These are phyloP conservation scores for Rhytidiadelphus loreus DNA, from an alignment of 225 moss, liverwort and hornwort species.

Conservation along the genomic window DNA sequence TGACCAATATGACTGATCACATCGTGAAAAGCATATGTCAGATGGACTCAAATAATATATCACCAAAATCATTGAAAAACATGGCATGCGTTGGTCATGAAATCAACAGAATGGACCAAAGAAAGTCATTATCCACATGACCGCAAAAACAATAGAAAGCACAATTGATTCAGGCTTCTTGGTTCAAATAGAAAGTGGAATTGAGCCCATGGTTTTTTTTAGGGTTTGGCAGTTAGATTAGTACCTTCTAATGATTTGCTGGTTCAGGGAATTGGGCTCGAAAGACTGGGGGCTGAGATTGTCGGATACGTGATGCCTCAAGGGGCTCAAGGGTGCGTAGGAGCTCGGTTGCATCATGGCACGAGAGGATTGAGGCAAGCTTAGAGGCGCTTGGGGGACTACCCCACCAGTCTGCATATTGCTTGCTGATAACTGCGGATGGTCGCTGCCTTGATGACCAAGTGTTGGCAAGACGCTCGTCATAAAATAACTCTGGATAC, in stretches of 20 bases:
- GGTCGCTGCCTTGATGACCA: not conserved
- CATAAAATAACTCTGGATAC: not conserved
- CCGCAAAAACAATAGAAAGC: not conserved
- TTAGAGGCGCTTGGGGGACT: not conserved
- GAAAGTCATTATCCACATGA: not conserved
- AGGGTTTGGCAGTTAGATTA: not conserved
- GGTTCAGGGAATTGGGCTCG: constrained; percentile 15
- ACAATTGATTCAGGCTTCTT: not conserved
- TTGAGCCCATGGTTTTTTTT: not conserved
- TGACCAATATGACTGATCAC: not conserved
- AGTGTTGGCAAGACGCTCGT: not conserved
- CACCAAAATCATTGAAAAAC: not conserved
- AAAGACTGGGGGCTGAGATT: not conserved
- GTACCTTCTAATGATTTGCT: not conserved
- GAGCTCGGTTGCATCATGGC: not conserved
- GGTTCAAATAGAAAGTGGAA: not conserved
- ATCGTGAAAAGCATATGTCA: not conserved
- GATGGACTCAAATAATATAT: too few species aligned
- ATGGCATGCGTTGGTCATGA: not conserved
- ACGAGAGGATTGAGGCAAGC: not conserved
- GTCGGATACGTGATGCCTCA: not conserved
- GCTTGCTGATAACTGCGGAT: not conserved
- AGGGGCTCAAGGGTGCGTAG: not conserved
- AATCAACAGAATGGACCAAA: not conserved
- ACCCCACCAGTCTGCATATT: not conserved